phyloP scores from a whole-genome alignment of 1,139 yeast species.

The Magnusiomyces tetraspermus region DNA sequence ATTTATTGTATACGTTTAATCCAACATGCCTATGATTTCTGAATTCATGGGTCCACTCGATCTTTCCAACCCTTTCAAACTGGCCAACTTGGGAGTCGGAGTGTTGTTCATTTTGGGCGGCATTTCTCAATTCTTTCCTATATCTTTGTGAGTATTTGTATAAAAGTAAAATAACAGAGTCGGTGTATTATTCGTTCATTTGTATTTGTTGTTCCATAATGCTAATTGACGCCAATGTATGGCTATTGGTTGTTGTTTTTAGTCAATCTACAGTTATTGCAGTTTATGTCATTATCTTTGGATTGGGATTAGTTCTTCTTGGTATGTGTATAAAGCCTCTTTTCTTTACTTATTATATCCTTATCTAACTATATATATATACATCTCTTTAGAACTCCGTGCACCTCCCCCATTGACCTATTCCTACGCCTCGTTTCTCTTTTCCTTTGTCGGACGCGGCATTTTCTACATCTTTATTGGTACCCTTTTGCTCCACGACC shows the following conservation, averaged over 20 bases:
- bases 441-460: slow-evolving; percentile 81
- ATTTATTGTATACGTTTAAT: too few relatives aligned
- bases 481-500: slow-evolving; percentile 51
- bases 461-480: slow-evolving; percentile 61
- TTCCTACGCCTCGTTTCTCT: slow-evolving; percentile 68
- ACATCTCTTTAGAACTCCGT: slow-evolving; percentile 35
- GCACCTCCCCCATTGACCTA: slow-evolving; percentile 48
- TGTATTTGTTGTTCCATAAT: background rate
- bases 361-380: background rate
- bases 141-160: slow-evolving; percentile 39
- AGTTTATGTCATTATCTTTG: slow-evolving; percentile 46
- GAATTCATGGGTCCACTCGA: slow-evolving; percentile 15
- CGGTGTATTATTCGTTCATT: background rate
- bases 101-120: slow-evolving; percentile 48
- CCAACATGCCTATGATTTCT: background rate
- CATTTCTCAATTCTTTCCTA: slow-evolving; percentile 48
- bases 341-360: too few relatives aligned
- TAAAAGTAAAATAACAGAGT: too few relatives aligned
- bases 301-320: slow-evolving; percentile 45
- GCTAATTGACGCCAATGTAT: too few relatives aligned
- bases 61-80: slow-evolving; percentile 45
- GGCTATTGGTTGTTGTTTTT: too few relatives aligned
- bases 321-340: slow-evolving; percentile 42
- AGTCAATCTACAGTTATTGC: slow-evolving; percentile 40
- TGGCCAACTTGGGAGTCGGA: slow-evolving; percentile 57